Evolutionary conservation across 305 asterid genomes (phyloP).

Genomic region (Solanum chacoense): DNA sequence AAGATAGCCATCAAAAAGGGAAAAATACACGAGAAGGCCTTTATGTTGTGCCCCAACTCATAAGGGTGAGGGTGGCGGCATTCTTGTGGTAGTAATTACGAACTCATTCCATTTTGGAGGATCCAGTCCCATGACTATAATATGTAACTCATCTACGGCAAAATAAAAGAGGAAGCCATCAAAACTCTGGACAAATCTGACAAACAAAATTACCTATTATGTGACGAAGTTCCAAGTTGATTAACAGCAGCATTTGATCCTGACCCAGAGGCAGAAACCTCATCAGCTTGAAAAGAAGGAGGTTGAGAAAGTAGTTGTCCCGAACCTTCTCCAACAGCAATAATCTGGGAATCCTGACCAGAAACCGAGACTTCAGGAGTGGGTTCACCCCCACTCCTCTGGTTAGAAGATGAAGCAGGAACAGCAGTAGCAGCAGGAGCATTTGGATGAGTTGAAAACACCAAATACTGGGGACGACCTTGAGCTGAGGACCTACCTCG

Average conservation of each 20-base stretch:
- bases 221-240: slow-evolving; percentile 33
- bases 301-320: slow-evolving; percentile 28
- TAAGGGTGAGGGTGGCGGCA: background rate
- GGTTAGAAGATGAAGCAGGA: slow-evolving; percentile 26
- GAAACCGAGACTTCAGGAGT: slow-evolving; percentile 31
- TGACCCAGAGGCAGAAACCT: slow-evolving; percentile 27
- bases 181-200: background rate
- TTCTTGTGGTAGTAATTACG: background rate
- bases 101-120: background rate
- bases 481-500: slow-evolving; percentile 60
- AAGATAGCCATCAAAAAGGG: background rate
- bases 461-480: slow-evolving; percentile 77
- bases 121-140: background rate
- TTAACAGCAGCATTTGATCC: slow-evolving; percentile 38
- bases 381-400: slow-evolving; percentile 28
- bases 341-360: slow-evolving; percentile 36
- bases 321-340: slow-evolving; percentile 52
- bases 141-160: background rate
- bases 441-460: slow-evolving; percentile 67
- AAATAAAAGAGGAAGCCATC: background rate
- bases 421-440: slow-evolving; percentile 23
- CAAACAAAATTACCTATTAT: slow-evolving; percentile 36
- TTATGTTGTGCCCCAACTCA: background rate
- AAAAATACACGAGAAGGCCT: background rate
- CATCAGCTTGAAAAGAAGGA: slow-evolving; percentile 41